These are phyloP conservation scores for Penicillium canescens DNA, from an alignment of 495 filamentous ascomycete genomes.

Conservation along the genomic window DNA sequence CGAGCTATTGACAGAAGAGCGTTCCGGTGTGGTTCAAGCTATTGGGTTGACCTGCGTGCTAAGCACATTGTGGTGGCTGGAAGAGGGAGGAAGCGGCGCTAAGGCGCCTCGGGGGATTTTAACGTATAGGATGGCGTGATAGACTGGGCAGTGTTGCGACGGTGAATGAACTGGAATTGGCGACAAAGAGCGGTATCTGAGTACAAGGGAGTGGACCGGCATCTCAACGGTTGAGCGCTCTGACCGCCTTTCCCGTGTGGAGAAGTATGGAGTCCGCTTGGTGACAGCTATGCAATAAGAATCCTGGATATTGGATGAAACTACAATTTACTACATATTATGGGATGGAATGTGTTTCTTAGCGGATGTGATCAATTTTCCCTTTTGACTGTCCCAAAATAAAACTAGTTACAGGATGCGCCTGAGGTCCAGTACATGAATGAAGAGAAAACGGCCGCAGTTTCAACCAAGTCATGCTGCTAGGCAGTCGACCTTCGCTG, in stretches of 20 bases:
- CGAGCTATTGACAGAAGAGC: background rate
- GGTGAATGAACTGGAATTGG: background rate
- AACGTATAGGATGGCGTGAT: background rate
- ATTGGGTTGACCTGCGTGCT: slow-evolving; percentile 5
- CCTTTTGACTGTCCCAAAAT: slow-evolving; percentile 16
- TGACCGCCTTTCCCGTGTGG: slow-evolving; percentile 6
- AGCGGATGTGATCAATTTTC: slow-evolving; percentile 26
- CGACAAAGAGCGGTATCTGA: slow-evolving; percentile 8
- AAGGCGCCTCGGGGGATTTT: slow-evolving; percentile 3
- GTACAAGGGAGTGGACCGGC: slow-evolving; percentile 19
- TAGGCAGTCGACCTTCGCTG: background rate
- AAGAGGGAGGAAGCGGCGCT: slow-evolving; percentile 13
- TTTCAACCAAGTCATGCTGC: slow-evolving; percentile 5
- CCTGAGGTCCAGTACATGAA: slow-evolving; percentile 14
- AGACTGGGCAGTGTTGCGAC: too few relatives aligned
- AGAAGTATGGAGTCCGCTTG: background rate
- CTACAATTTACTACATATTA: background rate
- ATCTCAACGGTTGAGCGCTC: slow-evolving; percentile 17
- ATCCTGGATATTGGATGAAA: background rate
- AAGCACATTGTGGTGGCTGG: slow-evolving; percentile 18
- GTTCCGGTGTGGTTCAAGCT: slow-evolving; percentile 2
- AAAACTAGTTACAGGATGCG: slow-evolving; percentile 26
- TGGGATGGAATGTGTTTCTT: background rate
- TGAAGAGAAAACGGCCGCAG: slow-evolving; percentile 24
- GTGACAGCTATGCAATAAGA: too few relatives aligned